Percentiles rank a stretch among this genome's conserved stretches.
phyloP scores from a whole-genome alignment of 2,329 filamentous ascomycete genomes.

The Immersiporthe knoxdaviesiana region DNA sequence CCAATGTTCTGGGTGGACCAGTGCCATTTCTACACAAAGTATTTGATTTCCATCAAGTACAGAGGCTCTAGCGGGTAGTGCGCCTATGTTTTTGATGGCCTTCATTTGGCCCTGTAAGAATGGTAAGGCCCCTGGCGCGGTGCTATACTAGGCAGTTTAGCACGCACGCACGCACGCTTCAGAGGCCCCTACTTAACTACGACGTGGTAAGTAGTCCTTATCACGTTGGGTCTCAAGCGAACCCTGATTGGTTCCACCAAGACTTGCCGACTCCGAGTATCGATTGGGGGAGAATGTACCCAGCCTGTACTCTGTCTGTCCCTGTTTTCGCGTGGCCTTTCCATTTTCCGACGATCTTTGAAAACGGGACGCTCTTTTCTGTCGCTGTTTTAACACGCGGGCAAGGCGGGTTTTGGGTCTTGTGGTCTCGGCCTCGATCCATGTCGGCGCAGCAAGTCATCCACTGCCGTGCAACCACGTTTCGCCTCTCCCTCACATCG shows the following conservation, averaged over 20 bases:
- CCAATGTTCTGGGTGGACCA: too few relatives aligned
- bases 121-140: neutral
- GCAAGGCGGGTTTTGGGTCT: neutral
- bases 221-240: constrained; percentile 24
- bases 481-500: neutral
- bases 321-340: neutral
- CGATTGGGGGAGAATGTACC: constrained; percentile 1
- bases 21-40: too few relatives aligned
- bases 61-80: too few relatives aligned
- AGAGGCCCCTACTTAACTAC: too few relatives aligned
- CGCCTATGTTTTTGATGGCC: neutral
- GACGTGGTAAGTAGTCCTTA: constrained; percentile 20
- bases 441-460: constrained; percentile 16
- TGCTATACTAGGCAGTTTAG: too few relatives aligned
- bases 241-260: constrained; percentile 26
- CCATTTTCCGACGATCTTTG: neutral
- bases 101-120: neutral
- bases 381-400: neutral
- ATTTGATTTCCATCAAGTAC: too few relatives aligned
- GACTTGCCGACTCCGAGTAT: neutral
- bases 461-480: constrained; percentile 17
- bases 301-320: neutral
- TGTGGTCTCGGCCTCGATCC: neutral
- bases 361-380: neutral
- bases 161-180: too few relatives aligned